Evolutionary conservation across 805 yeast species (phyloP).

Genomic region (Ogataea corticis): DNA sequence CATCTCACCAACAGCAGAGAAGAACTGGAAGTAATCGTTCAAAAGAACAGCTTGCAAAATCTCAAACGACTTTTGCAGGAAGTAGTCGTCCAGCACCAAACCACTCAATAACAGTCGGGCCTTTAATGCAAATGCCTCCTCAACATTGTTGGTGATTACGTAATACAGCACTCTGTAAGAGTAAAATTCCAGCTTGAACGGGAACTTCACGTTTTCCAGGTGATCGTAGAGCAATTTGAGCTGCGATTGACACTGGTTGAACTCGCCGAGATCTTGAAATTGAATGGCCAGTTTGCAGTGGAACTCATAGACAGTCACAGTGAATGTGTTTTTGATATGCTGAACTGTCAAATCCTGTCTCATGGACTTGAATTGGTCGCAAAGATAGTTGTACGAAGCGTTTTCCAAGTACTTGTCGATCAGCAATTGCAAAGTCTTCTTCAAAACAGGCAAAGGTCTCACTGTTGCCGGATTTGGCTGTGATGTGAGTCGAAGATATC

Average conservation of each 20-base stretch:
- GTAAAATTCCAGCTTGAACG: slow-evolving; percentile 60
- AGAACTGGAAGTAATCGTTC: slow-evolving; percentile 55
- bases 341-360: slow-evolving; percentile 95
- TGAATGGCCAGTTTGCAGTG: slow-evolving; percentile 87
- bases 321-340: slow-evolving; percentile 73
- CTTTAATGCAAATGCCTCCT: slow-evolving; percentile 51
- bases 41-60: slow-evolving; percentile 37
- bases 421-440: slow-evolving; percentile 56
- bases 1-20: slow-evolving; percentile 37
- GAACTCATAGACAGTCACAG: slow-evolving; percentile 77
- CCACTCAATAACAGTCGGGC: slow-evolving; percentile 20
- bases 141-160: slow-evolving; percentile 66
- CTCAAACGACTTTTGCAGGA: slow-evolving; percentile 34
- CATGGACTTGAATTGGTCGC: slow-evolving; percentile 88
- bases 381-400: slow-evolving; percentile 70
- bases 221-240: slow-evolving; percentile 59
- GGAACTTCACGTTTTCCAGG: slow-evolving; percentile 22
- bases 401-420: slow-evolving; percentile 49
- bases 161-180: slow-evolving; percentile 74
- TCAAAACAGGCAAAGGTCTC: slow-evolving; percentile 67
- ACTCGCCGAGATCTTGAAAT: slow-evolving; percentile 86
- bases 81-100: slow-evolving; percentile 16
- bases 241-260: slow-evolving; percentile 91
- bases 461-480: slow-evolving; percentile 86
- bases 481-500: slow-evolving; percentile 81